Evolutionary conservation across 176 grass and related monocot genomes (phyloP), one percentile per base, ranked within the genome.

Genomic region (Zizania latifolia): DNA sequence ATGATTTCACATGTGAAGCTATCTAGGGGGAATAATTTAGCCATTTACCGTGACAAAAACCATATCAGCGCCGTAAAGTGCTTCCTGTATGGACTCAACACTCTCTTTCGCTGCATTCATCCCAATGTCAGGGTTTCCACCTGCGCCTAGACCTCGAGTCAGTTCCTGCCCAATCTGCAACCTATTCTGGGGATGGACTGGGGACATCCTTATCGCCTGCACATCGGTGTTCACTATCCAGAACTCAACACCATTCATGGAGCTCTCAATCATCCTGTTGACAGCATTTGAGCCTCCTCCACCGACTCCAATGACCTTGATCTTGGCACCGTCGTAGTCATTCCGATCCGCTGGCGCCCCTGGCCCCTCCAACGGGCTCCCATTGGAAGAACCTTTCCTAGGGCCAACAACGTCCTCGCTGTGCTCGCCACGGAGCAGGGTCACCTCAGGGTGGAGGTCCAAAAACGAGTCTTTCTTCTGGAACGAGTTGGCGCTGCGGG

Each of bases 171-270:
- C 93, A 80, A 96, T 96, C 84, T 96, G 93, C 70, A 96, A 56
- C 58, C 86, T 82, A 28, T 96, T 84, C 40, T 89, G 73, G 3
- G 84, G 82, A 89, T 82, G 85, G 55, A 96, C 81, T 12, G 86
- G 83, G 1, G 93, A 96, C 86, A 92, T 90, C 62, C 65, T 83
- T 74, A 96, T 96, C 6, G 89, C 93, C 50, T 96, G 93, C 38
- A 96, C 85, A 77, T 96, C 93, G 2, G 93, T 96, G 51, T 96
- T 96, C 34, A 92, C 93, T 0, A 96, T 83, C 93, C 93, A 96
- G 76, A 96, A 96, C 70, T 96, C 93, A 14, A 96, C 89, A 16
- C 93, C 93, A 10, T 87, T 92, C 89, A 96, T 96, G 43, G 80
- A 88, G 67, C 74, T 71, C 78, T 92, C 89, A 40, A 89, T 89